A percentile compares a stretch with the other conserved stretches of the same genome.
These are phyloP conservation scores for Schizosaccharomyces osmophilus DNA, from an alignment of 805 yeast genomes.

Conservation along the genomic window DNA sequence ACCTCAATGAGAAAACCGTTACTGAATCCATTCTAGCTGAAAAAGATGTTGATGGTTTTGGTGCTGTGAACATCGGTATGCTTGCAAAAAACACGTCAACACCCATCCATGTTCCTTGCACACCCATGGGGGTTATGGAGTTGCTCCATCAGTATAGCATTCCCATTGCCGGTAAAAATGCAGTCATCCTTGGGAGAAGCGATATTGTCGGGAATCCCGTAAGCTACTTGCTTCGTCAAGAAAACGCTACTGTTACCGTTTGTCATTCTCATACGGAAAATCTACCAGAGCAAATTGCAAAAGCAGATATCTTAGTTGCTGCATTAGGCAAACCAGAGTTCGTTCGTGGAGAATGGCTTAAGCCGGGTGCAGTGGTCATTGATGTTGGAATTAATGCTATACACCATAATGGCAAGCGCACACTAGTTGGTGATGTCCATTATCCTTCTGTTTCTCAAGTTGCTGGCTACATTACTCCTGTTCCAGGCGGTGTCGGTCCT, in stretches of 20 bases:
- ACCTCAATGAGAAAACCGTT: constrained; percentile 50
- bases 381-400: constrained; percentile 81
- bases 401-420: constrained; percentile 48
- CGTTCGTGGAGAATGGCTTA: constrained; percentile 72
- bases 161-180: constrained; percentile 44
- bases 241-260: constrained; percentile 65
- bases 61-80: constrained; percentile 71
- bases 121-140: constrained; percentile 81
- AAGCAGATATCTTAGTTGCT: constrained; percentile 77
- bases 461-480: constrained; percentile 69
- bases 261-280: constrained; percentile 53
- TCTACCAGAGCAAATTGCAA: constrained; percentile 30
- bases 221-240: constrained; percentile 52
- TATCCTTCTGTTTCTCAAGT: constrained; percentile 36
- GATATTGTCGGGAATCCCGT: constrained; percentile 94
- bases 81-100: constrained; percentile 63
- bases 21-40: constrained; percentile 55
- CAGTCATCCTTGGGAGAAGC: constrained; percentile 82
- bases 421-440: constrained; percentile 85
- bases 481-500: constrained; percentile 98
- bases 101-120: constrained; percentile 74
- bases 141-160: constrained; percentile 48
- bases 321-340: constrained; percentile 81
- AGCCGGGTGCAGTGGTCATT: constrained; percentile 59
- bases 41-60: constrained; percentile 92